Base-by-base conservation (phyloP, 2,329 filamentous ascomycete species). In the Alternaria sp. region DNA sequence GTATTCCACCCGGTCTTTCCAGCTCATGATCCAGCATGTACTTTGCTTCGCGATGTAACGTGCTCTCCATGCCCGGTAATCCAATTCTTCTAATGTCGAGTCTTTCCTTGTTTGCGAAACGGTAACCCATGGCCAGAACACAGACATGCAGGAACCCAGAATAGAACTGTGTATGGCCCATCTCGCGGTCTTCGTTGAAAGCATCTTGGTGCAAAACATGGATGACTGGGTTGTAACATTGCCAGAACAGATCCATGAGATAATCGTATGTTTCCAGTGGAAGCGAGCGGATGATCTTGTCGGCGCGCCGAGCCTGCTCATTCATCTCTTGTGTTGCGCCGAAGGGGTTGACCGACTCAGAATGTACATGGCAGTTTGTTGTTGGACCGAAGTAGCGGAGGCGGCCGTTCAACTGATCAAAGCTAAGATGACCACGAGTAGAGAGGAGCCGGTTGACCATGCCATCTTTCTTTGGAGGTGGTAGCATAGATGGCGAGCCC, bases 11-110 rank as follows among this genome's bases (percentile, higher is more conserved):
- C 1, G 85, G 84, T 5, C 82, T 75, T 69, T 87, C 85, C 37
- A 87, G 75, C 69, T 87, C 85, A 59, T 81, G 80, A 61, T 87
- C 84, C 20, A 87, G 75, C 84, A 87, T 84, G 50, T 83, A 82
- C 70, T 86, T 87, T 54, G 85, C 84, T 71, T 87, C 86, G 28
- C 83, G 73, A 62, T 87, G 85, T 20, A 87, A 75, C 0, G 83
- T 84, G 67, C 85, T 87, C 71, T 87, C 85, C 66, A 83, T 80
- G 37, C 79, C 80, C 5, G 81, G 82, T 1, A 86, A 60, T 1
- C 81, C 77, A 21, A 87, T 82, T 57, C 78, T 81, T 64, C 81
- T 81, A 61, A 87, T 83, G 63, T 87, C 86, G 3, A 82, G 79
- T 28, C 85, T 77, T 15, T 78, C 75, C 71, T 82, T 81, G 67